phyloP scores from a whole-genome alignment of 192 early-diverging fungal genomes.

The Spizellomyces punctatus region DNA sequence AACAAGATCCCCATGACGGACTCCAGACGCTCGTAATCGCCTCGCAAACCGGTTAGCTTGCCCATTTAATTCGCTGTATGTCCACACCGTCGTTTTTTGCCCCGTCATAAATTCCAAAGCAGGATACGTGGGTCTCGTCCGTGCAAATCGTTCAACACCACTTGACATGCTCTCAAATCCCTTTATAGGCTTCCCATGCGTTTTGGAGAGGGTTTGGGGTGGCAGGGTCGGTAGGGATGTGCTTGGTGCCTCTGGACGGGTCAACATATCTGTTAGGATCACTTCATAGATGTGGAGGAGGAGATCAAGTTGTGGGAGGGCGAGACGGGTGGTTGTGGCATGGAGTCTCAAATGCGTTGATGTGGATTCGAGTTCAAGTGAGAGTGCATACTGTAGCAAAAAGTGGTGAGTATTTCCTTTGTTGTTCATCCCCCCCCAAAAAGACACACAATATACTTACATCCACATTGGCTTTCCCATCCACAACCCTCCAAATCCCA shows the following conservation, averaged over 20 bases:
- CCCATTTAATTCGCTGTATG: conserved; percentile 7
- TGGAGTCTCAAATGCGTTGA: neutral
- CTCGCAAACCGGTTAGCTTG: conserved; percentile 12
- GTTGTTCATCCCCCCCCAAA: no score
- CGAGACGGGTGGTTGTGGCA: neutral
- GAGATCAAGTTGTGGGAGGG: conserved; percentile 13
- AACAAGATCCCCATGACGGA: conserved; percentile 6
- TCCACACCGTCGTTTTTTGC: neutral
- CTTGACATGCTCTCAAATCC: neutral
- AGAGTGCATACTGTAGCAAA: conserved; percentile 14
- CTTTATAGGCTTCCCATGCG: neutral
- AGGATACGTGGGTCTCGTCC: neutral
- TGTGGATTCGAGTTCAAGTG: conserved; percentile 7
- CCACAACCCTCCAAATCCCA: conserved; percentile 5
- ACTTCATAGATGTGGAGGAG: neutral
- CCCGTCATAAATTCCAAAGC: conserved; percentile 23
- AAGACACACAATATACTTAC: no score
- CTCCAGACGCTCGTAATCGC: neutral
- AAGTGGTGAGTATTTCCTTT: no score
- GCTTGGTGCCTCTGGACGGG: neutral
- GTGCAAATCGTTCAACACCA: neutral
- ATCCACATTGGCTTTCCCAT: conserved; percentile 19
- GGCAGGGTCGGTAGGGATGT: no score
- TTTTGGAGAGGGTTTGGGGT: neutral
- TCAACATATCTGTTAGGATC: conserved; percentile 2